These are phyloP conservation scores for Camellia sinensis DNA, from an alignment of 148 eudicot species.

Conservation along the genomic window DNA sequence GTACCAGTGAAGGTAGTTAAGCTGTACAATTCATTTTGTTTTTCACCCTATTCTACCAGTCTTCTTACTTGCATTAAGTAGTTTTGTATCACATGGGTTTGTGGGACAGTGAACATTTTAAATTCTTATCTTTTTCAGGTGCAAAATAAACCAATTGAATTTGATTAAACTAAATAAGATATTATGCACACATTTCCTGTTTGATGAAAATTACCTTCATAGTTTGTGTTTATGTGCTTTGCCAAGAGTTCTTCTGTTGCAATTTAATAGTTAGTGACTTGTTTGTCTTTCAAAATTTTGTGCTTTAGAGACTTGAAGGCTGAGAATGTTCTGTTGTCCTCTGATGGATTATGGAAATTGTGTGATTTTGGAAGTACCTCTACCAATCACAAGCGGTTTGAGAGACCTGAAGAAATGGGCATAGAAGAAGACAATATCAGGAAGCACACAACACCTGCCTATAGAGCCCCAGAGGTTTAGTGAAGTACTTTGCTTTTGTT, in stretches of 20 bases:
- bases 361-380: constrained; percentile 98
- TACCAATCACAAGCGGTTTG: constrained; percentile 89
- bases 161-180: no score
- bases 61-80: neutral
- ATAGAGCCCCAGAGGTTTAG: constrained; percentile 95
- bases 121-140: neutral
- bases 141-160: no score
- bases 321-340: constrained; percentile 82
- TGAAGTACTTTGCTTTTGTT: constrained; percentile 26
- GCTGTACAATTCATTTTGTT: no score
- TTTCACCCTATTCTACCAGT: neutral
- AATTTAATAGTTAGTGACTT: neutral
- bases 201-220: no score
- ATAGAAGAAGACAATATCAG: constrained; percentile 96
- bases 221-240: neutral
- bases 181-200: no score
- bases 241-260: neutral
- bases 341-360: constrained; percentile 93
- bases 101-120: neutral
- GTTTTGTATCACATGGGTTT: neutral
- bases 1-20: no score
- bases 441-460: constrained; percentile 98
- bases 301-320: constrained; percentile 85
- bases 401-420: constrained; percentile 98
- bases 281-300: constrained; percentile 14